Base-by-base conservation (phyloP, 2,329 filamentous ascomycete species). In the Hypoxylon sp. region DNA sequence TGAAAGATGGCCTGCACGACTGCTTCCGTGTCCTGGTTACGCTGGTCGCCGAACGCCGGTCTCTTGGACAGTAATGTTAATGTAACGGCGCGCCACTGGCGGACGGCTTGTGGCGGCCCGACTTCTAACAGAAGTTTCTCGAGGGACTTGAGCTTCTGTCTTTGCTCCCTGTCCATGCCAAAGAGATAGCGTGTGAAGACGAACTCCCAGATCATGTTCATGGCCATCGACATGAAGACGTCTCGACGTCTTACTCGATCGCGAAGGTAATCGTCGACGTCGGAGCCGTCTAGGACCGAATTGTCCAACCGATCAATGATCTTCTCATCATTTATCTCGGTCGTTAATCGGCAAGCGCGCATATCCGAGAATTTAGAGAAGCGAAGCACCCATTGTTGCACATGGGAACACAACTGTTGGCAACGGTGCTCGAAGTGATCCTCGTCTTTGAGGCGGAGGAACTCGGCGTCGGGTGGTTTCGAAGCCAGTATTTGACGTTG, bases 171-270 rank as follows among this genome's bases (percentile, higher is more conserved):
- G 77, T 99, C 96, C 93, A 99, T 97, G 73, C 96, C 96, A 77
- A 99, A 99, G 24, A 99, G 89, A 78, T 99, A 99, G 69, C 96
- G 89, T 7, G 95, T 97, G 77, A 99, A 99, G 76, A 99, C 90
- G 75, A 96, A 97, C 79, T 99, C 96, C 94, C 94, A 99, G 53
- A 99, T 90, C 93, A 99, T 97, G 66, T 92, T 96, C 94, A 98
- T 98, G 59, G 95, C 93, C 78, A 99, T 93, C 36, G 93, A 96
- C 93, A 98, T 97, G 84, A 99, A 97, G 62, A 98, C 90, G 77
- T 98, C 95, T 64, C 95, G 89, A 65, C 96, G 90, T 74, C 87
- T 90, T 57, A 97, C 91, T 38, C 96, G 92, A 77, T 99, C 95
- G 70, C 87, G 87, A 50, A 99, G 89, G 75, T 97, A 96, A 61